phyloP scores from a whole-genome alignment of 257 asterid species.

The Nicotiana otophora region DNA sequence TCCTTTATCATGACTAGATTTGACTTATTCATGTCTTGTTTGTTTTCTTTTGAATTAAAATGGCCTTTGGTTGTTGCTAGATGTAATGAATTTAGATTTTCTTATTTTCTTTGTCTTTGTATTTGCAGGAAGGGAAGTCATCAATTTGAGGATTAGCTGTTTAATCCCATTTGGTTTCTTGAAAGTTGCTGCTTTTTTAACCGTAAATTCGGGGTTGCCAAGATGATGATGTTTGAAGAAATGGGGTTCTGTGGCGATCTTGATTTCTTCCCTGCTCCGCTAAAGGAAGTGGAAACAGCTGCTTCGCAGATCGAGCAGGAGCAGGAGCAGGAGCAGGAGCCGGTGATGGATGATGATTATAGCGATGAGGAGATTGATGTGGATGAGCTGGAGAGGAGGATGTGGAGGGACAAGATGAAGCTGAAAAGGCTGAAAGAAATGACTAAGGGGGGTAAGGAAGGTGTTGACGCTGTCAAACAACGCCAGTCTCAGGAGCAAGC shows the following conservation, averaged over 20 bases:
- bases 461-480: constrained; percentile 38
- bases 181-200: not conserved
- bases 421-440: constrained; percentile 44
- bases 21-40: not conserved
- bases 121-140: constrained; percentile 24
- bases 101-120: not conserved
- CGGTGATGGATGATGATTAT: constrained; percentile 41
- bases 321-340: constrained; percentile 8
- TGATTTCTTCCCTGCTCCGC: constrained; percentile 44
- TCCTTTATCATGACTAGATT: not conserved
- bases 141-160: constrained; percentile 1
- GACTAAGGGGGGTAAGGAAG: constrained; percentile 40
- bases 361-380: constrained; percentile 55
- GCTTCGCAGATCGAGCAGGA: constrained; percentile 27
- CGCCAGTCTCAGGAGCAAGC: constrained; percentile 63
- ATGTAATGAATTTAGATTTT: not conserved
- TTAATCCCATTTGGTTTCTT: constrained; percentile 6
- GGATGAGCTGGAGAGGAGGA: constrained; percentile 56
- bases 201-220: not conserved
- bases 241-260: constrained; percentile 48
- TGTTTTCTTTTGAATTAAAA: not conserved
- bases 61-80: not conserved
- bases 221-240: constrained; percentile 55
- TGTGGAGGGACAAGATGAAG: constrained; percentile 59
- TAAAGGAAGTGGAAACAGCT: constrained; percentile 29